Percentiles rank a stretch among this genome's conserved stretches.
Conservation (phyloP, 164 flowering plant species). For the Aristolochia contorta region DNA sequence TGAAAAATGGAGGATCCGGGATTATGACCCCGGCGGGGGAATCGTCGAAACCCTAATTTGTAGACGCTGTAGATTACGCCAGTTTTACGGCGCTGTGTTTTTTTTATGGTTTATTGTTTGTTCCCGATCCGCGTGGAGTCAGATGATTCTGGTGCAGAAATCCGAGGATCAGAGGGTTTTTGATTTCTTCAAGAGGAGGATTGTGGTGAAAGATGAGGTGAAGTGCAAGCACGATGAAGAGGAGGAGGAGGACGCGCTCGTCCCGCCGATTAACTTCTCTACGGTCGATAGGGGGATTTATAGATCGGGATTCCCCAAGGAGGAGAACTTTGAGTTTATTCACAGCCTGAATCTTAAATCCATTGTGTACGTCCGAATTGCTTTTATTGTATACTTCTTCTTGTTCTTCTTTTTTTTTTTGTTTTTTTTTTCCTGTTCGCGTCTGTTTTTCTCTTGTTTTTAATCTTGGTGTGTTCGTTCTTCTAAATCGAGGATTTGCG, state of each 20-base stretch:
- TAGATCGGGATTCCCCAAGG: slow-evolving; percentile 7
- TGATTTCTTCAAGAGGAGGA: no score
- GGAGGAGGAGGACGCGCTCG: neutral
- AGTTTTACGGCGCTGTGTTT: no score
- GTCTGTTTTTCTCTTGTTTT: no score
- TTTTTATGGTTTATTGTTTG: no score
- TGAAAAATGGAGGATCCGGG: no score
- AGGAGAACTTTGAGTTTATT: slow-evolving; percentile 4
- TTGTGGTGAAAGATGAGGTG: neutral
- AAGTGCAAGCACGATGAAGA: neutral
- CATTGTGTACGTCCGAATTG: neutral
- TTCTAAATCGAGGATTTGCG: neutral
- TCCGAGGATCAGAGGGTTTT: no score
- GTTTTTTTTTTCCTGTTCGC: no score
- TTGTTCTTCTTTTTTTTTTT: neutral
- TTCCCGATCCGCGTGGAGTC: no score
- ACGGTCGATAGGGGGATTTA: slow-evolving; percentile 9
- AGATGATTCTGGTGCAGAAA: no score
- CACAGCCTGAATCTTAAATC: slow-evolving; percentile 4
- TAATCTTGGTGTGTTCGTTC: neutral
- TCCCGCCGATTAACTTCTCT: slow-evolving; percentile 7
- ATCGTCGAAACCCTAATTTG: no score
- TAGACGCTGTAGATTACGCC: no score
- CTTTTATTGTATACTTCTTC: neutral
- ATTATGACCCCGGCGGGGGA: no score